Evolutionary conservation across 1,284 basidiomycete genomes (phyloP).

Genomic region (Fomitopsis schrenkii): DNA sequence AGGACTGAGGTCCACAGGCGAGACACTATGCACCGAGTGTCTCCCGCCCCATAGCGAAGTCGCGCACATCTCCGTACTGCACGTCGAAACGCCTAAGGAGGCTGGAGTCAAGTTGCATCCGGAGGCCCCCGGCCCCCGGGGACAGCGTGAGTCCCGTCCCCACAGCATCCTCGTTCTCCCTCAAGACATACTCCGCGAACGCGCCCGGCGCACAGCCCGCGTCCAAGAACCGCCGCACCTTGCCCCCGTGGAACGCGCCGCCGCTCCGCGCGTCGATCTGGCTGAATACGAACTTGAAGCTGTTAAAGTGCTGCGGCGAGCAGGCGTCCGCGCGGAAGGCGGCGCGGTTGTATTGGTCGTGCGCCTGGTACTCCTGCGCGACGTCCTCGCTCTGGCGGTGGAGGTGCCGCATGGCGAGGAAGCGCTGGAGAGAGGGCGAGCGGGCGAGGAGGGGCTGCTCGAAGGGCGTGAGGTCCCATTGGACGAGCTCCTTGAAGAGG

Average conservation of each 20-base stretch:
- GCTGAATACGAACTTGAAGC: neutral
- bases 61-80: slow-evolving; percentile 4
- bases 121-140: neutral
- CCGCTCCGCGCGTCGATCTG: too few relatives aligned
- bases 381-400: too few relatives aligned
- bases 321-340: neutral
- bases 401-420: too few relatives aligned
- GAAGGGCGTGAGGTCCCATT: too few relatives aligned
- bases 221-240: neutral
- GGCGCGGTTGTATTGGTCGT: neutral
- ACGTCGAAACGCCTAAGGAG: slow-evolving; percentile 4
- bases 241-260: neutral
- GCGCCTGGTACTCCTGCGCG: neutral
- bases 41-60: neutral
- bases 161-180: slow-evolving; percentile 6
- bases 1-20: neutral
- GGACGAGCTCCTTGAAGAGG: too few relatives aligned
- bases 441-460: too few relatives aligned
- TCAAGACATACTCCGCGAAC: slow-evolving; percentile 12
- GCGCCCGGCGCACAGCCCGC: slow-evolving; percentile 17
- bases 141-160: slow-evolving; percentile 12
- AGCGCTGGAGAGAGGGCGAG: too few relatives aligned
- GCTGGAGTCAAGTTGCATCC: slow-evolving; percentile 1
- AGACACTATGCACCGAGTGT: neutral
- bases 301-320: neutral